These are phyloP conservation scores for Oryza australiensis DNA, from an alignment of 176 grass and related monocot species.

Conservation along the genomic window DNA sequence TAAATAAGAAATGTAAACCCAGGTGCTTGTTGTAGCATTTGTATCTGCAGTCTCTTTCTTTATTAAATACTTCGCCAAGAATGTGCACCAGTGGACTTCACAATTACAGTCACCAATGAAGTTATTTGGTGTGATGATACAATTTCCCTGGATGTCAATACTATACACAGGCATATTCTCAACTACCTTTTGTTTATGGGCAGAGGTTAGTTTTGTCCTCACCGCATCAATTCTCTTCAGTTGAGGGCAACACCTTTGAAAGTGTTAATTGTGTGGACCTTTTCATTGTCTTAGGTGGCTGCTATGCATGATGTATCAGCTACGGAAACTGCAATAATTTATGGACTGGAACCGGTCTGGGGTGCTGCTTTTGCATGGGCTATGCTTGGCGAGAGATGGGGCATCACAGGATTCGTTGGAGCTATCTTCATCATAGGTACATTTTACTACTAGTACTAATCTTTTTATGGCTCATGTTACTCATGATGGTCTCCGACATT, in stretches of 20 bases:
- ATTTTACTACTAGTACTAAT: neutral
- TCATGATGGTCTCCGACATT: neutral
- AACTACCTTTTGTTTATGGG: constrained; percentile 54
- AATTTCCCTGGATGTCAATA: constrained; percentile 52
- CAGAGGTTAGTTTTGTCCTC: constrained; percentile 39
- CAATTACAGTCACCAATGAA: constrained; percentile 5
- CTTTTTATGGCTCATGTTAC: neutral
- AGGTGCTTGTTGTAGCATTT: constrained; percentile 52
- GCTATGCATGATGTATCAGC: constrained; percentile 60
- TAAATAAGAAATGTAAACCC: constrained; percentile 24
- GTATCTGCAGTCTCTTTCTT: constrained; percentile 33
- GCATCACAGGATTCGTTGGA: constrained; percentile 44
- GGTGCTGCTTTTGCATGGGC: constrained; percentile 56
- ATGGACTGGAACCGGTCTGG: constrained; percentile 62
- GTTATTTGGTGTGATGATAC: constrained; percentile 26
- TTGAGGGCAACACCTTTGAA: neutral
- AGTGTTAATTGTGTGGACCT: neutral
- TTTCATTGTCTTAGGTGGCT: constrained; percentile 35
- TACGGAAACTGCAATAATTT: constrained; percentile 67
- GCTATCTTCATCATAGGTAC: constrained; percentile 53
- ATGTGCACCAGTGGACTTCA: constrained; percentile 33
- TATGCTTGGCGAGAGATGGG: constrained; percentile 57
- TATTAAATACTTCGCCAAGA: constrained; percentile 39
- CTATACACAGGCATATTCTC: constrained; percentile 53
- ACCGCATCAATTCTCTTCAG: neutral